Evolutionary conservation across 331 rosid species (phyloP).

Genomic region (Quercus lobata): DNA sequence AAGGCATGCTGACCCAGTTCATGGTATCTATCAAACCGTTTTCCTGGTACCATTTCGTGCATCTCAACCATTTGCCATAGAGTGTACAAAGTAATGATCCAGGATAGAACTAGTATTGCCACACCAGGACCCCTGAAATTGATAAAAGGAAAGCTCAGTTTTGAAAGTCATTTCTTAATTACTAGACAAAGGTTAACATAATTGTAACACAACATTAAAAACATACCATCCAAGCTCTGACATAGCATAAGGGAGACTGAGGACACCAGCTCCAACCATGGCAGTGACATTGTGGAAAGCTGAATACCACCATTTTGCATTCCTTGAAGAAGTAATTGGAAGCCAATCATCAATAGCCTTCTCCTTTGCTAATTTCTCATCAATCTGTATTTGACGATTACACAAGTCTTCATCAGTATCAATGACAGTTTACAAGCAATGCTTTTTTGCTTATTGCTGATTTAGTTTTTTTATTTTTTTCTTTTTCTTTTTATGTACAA

Average conservation of each 20-base stretch:
- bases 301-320: conserved; percentile 97
- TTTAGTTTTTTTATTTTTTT: too few relatives aligned
- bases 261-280: conserved; percentile 98
- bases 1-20: conserved; percentile 89
- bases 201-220: background rate
- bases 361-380: conserved; percentile 21
- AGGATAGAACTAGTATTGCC: conserved; percentile 54
- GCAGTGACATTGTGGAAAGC: conserved; percentile 98
- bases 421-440: background rate
- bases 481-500: background rate
- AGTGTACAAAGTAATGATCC: conserved; percentile 86
- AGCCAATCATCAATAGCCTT: conserved; percentile 87
- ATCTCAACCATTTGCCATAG: conserved; percentile 98
- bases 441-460: too few relatives aligned
- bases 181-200: too few relatives aligned
- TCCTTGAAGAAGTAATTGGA: conserved; percentile 77
- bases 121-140: conserved; percentile 92
- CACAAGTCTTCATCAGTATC: background rate
- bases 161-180: background rate
- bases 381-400: conserved; percentile 17
- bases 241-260: conserved; percentile 95
- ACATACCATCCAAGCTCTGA: conserved; percentile 65
- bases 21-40: conserved; percentile 86
- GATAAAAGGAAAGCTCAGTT: background rate
- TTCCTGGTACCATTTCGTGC: conserved; percentile 97